Base-by-base conservation (phyloP, 768 basidiomycete genomes). In the Calocybe cyanea region DNA sequence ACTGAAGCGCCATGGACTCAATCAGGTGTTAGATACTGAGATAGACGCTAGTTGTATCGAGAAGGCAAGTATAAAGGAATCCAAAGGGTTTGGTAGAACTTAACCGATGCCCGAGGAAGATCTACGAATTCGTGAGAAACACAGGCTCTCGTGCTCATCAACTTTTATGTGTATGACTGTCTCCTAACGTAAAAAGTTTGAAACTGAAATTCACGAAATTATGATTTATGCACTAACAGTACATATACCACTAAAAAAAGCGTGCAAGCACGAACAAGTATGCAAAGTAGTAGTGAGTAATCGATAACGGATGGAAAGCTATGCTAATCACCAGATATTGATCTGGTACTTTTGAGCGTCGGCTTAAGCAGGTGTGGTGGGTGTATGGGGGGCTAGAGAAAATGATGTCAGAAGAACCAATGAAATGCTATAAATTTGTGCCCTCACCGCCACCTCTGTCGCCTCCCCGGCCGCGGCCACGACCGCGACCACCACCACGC, bases 401-500 rank as follows among this genome's bases (percentile, higher is more conserved):
- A 34, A 7, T 15, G 11, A 13, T 9, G 19, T 49, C 30, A 51
- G 39, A 35, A 15, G n/a, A 21, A 1, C 24, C 32, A 17, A 43
- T 28, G 13, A 18, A 24, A 4, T 24, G 14, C 19, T 23, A n/a
- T 11, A 15, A 18, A 10, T 14, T 19, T 33, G 32, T 36, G 19
- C 30, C 51, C 50, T 54, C 40, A 65, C 66, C 72, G 57, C 64
- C 72, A 59, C 65, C 63, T 18, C 70, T 62, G 18, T 73, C 70
- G 39, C 59, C 57, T 28, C 71, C 63, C 32, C 70, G 57, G 20
- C 69, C 65, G 43, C 64, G 61, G 25, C 63, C 55, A 18, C 66
- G 62, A 14, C 72, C 72, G 23, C 76, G 70, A 10, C 76, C 73
- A 36, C 68, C 60, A 36, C 66, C 65, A 53, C 67, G 59, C n/a